phyloP scores from a whole-genome alignment of 305 asterid genomes.

The Withania somnifera region DNA sequence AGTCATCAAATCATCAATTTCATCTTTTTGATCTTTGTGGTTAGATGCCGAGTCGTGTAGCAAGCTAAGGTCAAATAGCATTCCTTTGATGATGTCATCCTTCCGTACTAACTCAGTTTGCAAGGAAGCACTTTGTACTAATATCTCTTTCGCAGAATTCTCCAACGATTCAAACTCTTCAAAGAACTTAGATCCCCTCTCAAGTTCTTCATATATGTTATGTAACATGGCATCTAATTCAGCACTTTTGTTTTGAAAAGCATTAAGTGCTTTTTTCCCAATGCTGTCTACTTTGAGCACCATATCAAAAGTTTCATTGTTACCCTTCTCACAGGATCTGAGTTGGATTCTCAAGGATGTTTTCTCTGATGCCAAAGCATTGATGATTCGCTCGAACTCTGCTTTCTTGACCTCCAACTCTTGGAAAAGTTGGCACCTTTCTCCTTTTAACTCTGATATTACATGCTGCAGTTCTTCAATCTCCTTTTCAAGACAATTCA shows the following conservation, averaged over 20 bases:
- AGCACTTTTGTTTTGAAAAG: constrained; percentile 21
- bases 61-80: constrained; percentile 73
- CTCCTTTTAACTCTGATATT: constrained; percentile 31
- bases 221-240: constrained; percentile 30
- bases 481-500: constrained; percentile 47
- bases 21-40: constrained; percentile 63
- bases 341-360: constrained; percentile 36
- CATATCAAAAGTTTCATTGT: constrained; percentile 26
- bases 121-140: constrained; percentile 36
- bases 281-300: constrained; percentile 21
- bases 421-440: constrained; percentile 27
- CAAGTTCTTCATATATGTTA: constrained; percentile 33
- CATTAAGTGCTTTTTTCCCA: constrained; percentile 26
- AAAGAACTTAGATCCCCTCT: constrained; percentile 22
- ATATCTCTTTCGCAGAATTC: constrained; percentile 46
- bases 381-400: constrained; percentile 26
- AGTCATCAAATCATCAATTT: constrained; percentile 40
- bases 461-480: constrained; percentile 32
- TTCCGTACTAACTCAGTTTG: constrained; percentile 60
- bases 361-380: constrained; percentile 34
- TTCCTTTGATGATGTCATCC: constrained; percentile 76
- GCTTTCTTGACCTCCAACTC: constrained; percentile 39
- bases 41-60: constrained; percentile 87
- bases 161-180: constrained; percentile 47
- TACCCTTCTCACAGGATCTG: constrained; percentile 22